A percentile compares a stretch with the other conserved stretches of the same genome.
These are phyloP conservation scores for Ogataea methanolica DNA, from an alignment of 805 yeast species.

Conservation along the genomic window DNA sequence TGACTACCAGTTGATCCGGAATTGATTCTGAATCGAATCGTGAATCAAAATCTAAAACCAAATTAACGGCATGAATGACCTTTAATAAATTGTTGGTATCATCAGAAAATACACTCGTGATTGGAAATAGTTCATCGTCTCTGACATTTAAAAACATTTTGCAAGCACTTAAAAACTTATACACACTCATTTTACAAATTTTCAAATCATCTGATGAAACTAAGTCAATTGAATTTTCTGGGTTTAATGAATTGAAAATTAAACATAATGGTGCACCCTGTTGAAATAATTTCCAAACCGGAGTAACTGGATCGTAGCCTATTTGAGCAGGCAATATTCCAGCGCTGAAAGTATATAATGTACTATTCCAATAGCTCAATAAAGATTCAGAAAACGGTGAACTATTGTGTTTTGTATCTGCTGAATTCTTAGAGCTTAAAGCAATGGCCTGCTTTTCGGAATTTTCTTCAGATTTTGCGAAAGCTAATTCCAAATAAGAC, in stretches of 20 bases:
- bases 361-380: conserved; percentile 30
- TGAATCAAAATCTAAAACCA: conserved; percentile 54
- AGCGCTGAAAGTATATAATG: conserved; percentile 60
- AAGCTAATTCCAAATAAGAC: conserved; percentile 62
- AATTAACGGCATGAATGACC: conserved; percentile 67
- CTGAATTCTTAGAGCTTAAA: conserved; percentile 13
- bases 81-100: conserved; percentile 72
- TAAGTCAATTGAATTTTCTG: conserved; percentile 47
- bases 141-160: conserved; percentile 67
- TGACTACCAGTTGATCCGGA: conserved; percentile 27
- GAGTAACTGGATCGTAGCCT: conserved; percentile 88
- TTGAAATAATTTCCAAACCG: conserved; percentile 81
- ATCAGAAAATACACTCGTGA: conserved; percentile 83
- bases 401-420: not conserved
- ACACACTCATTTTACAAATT: conserved; percentile 82
- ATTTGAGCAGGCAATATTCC: conserved; percentile 73
- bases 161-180: conserved; percentile 85
- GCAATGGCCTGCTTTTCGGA: conserved; percentile 65
- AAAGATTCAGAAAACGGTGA: conserved; percentile 12
- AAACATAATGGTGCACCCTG: conserved; percentile 91
- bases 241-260: conserved; percentile 65
- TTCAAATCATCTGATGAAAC: conserved; percentile 77
- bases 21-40: conserved; percentile 21
- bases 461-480: conserved; percentile 58
- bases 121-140: conserved; percentile 82